These are phyloP conservation scores for Calocybe cyanea DNA, from an alignment of 768 basidiomycete genomes.

Conservation along the genomic window DNA sequence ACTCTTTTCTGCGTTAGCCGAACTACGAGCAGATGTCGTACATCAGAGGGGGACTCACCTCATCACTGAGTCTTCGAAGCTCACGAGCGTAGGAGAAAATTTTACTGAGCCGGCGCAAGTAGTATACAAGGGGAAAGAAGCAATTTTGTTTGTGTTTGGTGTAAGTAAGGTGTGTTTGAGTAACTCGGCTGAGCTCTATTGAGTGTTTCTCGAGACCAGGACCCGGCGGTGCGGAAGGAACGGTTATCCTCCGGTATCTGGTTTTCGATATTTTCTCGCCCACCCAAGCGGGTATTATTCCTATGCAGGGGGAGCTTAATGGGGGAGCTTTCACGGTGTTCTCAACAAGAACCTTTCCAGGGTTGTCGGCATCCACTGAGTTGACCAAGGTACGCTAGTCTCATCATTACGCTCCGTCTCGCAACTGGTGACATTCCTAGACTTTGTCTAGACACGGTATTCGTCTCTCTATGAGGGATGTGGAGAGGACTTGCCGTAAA, in stretches of 20 bases:
- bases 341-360: slow-evolving; percentile 74
- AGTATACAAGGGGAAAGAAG: slow-evolving; percentile 49
- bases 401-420: background rate
- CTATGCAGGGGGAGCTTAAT: slow-evolving; percentile 60
- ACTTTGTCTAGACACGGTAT: slow-evolving; percentile 35
- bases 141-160: slow-evolving; percentile 60
- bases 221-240: slow-evolving; percentile 60
- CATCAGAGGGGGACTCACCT: slow-evolving; percentile 29
- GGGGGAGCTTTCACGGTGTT: slow-evolving; percentile 68
- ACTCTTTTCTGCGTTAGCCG: slow-evolving; percentile 23
- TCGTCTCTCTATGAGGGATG: slow-evolving; percentile 37
- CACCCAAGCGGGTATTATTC: slow-evolving; percentile 24
- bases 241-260: slow-evolving; percentile 69
- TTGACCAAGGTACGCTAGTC: slow-evolving; percentile 54
- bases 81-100: slow-evolving; percentile 59
- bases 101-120: slow-evolving; percentile 53
- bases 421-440: slow-evolving; percentile 5
- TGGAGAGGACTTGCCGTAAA: slow-evolving; percentile 36
- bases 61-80: slow-evolving; percentile 36
- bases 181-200: background rate
- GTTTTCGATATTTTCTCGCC: slow-evolving; percentile 57
- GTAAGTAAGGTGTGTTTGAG: slow-evolving; percentile 30
- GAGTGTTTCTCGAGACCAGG: slow-evolving; percentile 35
- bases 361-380: slow-evolving; percentile 63
- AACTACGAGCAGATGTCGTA: slow-evolving; percentile 27